Percentiles rank a stretch among this genome's conserved stretches.
Evolutionary conservation across 345 rosid genomes (phyloP).

Genomic region (Camelina neglecta): DNA sequence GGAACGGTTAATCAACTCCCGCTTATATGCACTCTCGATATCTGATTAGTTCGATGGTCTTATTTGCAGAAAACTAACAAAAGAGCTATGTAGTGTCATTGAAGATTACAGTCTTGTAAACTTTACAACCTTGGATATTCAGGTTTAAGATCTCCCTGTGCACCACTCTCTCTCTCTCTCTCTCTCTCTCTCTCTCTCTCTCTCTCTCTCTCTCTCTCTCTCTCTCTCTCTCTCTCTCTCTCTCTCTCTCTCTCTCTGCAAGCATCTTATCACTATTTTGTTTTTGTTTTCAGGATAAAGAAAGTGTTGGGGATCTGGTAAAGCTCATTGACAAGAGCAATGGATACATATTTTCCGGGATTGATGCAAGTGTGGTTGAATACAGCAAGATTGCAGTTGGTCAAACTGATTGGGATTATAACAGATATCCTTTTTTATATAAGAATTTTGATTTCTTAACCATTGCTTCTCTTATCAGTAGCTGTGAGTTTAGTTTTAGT

Average conservation of each 20-base stretch:
- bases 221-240: background rate
- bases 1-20: background rate
- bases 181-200: no score
- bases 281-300: constrained; percentile 68
- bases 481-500: constrained; percentile 6
- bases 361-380: constrained; percentile 84
- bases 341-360: constrained; percentile 80
- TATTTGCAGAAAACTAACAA: constrained; percentile 75
- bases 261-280: background rate
- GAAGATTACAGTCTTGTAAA: constrained; percentile 72
- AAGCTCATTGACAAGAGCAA: constrained; percentile 85
- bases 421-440: constrained; percentile 74
- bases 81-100: constrained; percentile 72
- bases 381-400: constrained; percentile 90
- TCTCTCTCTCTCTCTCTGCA: background rate
- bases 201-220: no score
- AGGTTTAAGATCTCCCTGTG: constrained; percentile 49
- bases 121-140: constrained; percentile 87
- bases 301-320: constrained; percentile 81
- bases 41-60: constrained; percentile 19
- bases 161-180: background rate
- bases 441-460: background rate
- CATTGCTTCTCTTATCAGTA: constrained; percentile 6
- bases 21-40: background rate
- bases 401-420: constrained; percentile 83